These are phyloP conservation scores for Kentomonas sorsogonicus DNA, from an alignment of 208 protist species.

Conservation along the genomic window DNA sequence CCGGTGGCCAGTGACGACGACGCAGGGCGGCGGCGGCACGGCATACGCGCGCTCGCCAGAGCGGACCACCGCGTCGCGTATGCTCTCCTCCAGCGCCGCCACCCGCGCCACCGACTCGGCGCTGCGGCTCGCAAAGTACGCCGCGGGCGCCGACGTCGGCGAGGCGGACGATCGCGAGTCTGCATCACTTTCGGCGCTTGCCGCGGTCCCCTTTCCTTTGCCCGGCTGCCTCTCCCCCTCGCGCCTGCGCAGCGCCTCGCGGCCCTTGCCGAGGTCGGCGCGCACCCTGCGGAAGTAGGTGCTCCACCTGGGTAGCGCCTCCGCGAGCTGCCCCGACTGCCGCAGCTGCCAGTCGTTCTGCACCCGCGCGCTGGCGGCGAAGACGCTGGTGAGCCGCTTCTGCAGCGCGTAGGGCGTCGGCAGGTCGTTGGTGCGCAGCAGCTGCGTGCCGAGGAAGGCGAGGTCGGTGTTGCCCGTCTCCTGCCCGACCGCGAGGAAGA, in stretches of 20 bases:
- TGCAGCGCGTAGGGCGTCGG: conserved; percentile 62
- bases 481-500: conserved; percentile 66
- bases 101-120: neutral
- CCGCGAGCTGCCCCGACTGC: conserved; percentile 49
- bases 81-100: neutral
- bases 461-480: conserved; percentile 79
- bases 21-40: no score
- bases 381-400: conserved; percentile 84
- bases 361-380: conserved; percentile 63
- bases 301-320: conserved; percentile 52
- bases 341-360: conserved; percentile 81
- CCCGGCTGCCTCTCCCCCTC: neutral
- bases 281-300: conserved; percentile 59
- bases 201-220: neutral
- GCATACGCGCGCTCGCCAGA: no score
- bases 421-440: conserved; percentile 78
- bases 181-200: neutral
- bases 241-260: conserved; percentile 25
- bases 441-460: conserved; percentile 75
- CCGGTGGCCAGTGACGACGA: no score
- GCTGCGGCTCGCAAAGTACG: no score
- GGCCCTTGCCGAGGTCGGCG: conserved; percentile 38
- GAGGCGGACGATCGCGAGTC: no score
- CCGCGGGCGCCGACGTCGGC: neutral
- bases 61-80: neutral